A percentile compares a stretch with the other conserved stretches of the same genome.
These are phyloP conservation scores for Balakata baccata DNA, from an alignment of 345 rosid genomes.

Conservation along the genomic window DNA sequence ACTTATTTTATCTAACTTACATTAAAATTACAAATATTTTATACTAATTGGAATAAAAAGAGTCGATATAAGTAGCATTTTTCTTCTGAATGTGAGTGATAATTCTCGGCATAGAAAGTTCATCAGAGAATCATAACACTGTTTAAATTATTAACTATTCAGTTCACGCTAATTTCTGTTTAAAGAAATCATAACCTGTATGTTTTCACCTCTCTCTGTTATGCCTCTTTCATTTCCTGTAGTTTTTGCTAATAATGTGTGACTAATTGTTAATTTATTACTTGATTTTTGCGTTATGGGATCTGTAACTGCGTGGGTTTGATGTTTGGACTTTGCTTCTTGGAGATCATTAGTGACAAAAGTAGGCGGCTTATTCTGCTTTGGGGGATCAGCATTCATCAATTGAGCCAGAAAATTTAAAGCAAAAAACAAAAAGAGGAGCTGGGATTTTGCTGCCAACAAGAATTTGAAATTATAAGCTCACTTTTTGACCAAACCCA, in stretches of 20 bases:
- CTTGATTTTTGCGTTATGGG: background rate
- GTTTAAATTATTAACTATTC: slow-evolving; percentile 13
- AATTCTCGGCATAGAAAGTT: too few relatives aligned
- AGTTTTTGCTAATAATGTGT: background rate
- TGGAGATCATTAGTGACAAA: too few relatives aligned
- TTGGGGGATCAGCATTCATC: too few relatives aligned
- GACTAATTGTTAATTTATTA: background rate
- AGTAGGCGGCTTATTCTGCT: too few relatives aligned
- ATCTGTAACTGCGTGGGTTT: background rate
- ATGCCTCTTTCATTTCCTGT: background rate
- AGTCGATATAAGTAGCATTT: too few relatives aligned
- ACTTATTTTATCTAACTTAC: too few relatives aligned
- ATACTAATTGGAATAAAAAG: too few relatives aligned
- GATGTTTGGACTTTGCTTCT: background rate
- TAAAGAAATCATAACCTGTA: slow-evolving; percentile 22
- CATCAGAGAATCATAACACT: too few relatives aligned
- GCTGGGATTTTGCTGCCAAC: slow-evolving; percentile 11
- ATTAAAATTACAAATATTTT: too few relatives aligned
- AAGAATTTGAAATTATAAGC: slow-evolving; percentile 18
- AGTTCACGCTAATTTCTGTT: slow-evolving; percentile 18
- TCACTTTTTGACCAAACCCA: slow-evolving; percentile 34
- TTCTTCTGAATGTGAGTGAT: too few relatives aligned
- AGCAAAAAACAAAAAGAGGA: slow-evolving; percentile 40
- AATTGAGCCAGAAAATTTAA: background rate
- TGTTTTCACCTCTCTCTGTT: slow-evolving; percentile 11